Evolutionary conservation across 345 rosid species (phyloP), one percentile per base, ranked within the genome.

Genomic region (Hypericum perforatum): DNA sequence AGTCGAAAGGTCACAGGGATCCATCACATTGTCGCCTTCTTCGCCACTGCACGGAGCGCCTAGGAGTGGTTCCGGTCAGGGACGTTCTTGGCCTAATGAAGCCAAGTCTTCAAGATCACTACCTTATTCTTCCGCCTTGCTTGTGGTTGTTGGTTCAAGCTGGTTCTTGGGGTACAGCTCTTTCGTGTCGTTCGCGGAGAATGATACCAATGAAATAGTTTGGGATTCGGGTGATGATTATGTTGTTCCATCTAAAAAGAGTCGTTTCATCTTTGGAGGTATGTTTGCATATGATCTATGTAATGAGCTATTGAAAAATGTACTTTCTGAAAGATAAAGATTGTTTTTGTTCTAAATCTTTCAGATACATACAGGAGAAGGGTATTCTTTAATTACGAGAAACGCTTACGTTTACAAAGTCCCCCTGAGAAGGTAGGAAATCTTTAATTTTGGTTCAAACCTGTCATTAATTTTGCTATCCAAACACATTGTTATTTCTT

Each of bases 141-240:
- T 52, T 43, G 49, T 61, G 11, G 42, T 75, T 41, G 60, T 47
- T 43, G 79, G 77, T 40, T 71, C 74, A 7, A 58, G 68, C 65
- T 60, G 76, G 13, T 76, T 75, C 9, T 49, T 69, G 43, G 57
- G 63, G 42, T 69, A 49, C 55, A 70, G 62, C 51, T 45, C 37
- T 8, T 38, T 54, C 44, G 62, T 73, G 52, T 71, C 64, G 38
- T 75, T 70, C 0, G 69, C 77, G 0, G 82, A 75, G 32, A 22
- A 4, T 39, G 11, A 14, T 53, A 12, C 57, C 0, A 37, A 56
- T 16, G 76, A 63, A 12, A 29, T 53, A 7, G 37, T 61, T 0
- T 54, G 36, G 61, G 29, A 52, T 6, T 29, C 50, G 0, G 55
- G 38, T 6, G 60, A 39, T 0, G 60, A 60, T 54, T 68, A 22